phyloP scores from a whole-genome alignment of 139 green algal genomes.

The Raphidocelis subcapitata region DNA sequence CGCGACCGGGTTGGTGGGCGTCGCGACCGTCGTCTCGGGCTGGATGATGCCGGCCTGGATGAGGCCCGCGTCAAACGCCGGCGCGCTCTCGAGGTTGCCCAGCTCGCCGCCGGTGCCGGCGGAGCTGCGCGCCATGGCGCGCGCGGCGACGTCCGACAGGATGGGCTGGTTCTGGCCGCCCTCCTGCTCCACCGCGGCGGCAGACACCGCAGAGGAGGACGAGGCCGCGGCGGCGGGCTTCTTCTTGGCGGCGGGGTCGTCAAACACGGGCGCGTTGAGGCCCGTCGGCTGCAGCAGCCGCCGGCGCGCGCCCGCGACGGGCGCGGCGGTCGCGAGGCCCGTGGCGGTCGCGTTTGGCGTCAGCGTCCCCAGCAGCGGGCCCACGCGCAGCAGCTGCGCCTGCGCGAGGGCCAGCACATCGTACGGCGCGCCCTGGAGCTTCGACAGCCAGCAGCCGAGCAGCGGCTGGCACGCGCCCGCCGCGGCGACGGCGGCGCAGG shows the following conservation, averaged over 20 bases:
- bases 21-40: no score
- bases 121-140: no score
- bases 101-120: no score
- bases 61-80: no score
- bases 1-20: no score
- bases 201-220: no score
- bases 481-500: background rate
- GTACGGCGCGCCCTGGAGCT: background rate
- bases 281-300: background rate
- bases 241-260: background rate
- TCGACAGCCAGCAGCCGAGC: constrained; percentile 26
- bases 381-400: constrained; percentile 20
- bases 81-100: no score
- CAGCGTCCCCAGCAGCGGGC: constrained; percentile 4
- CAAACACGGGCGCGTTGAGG: background rate
- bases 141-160: no score
- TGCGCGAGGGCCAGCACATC: constrained; percentile 23
- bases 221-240: no score
- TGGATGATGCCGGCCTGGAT: no score
- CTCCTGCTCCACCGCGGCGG: no score
- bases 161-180: no score
- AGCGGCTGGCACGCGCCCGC: constrained; percentile 4
- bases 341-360: background rate
- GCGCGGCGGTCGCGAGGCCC: background rate
- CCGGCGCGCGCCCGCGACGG: background rate